A percentile compares a stretch with the other conserved stretches of the same genome.
Conservation (phyloP, 305 asterid genomes). For the Coffea humblotiana region DNA sequence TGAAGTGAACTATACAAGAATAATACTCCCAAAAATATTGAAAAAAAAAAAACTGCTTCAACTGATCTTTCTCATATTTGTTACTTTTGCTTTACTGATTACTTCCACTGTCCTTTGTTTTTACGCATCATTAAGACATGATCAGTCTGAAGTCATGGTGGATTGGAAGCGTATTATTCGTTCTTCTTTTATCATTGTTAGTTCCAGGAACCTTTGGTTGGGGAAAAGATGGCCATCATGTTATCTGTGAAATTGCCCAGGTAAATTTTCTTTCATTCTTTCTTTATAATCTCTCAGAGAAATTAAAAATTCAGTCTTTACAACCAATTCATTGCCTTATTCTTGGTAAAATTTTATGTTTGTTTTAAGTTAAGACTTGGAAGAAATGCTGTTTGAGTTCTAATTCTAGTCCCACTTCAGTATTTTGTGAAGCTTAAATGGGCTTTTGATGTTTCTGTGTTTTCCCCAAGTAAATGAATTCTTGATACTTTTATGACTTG, state of each 20-base stretch:
- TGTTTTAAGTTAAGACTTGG: background rate
- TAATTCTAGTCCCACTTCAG: background rate
- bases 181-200: slow-evolving; percentile 24
- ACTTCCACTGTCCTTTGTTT: no score
- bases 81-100: no score
- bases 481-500: no score
- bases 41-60: no score
- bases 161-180: slow-evolving; percentile 31
- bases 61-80: no score
- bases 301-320: background rate
- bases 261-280: slow-evolving; percentile 27
- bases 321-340: background rate
- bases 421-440: background rate
- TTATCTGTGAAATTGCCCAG: slow-evolving; percentile 83
- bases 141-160: slow-evolving; percentile 25
- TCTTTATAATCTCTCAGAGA: background rate
- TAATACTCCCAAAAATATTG: no score
- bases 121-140: slow-evolving; percentile 33
- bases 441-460: background rate
- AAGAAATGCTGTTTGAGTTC: background rate
- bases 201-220: slow-evolving; percentile 50
- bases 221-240: slow-evolving; percentile 90
- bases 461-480: background rate
- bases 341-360: background rate
- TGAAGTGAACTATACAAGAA: no score